Base-by-base conservation (phyloP, 202 grass and related monocot species). In the Hordeum pubiflorum region DNA sequence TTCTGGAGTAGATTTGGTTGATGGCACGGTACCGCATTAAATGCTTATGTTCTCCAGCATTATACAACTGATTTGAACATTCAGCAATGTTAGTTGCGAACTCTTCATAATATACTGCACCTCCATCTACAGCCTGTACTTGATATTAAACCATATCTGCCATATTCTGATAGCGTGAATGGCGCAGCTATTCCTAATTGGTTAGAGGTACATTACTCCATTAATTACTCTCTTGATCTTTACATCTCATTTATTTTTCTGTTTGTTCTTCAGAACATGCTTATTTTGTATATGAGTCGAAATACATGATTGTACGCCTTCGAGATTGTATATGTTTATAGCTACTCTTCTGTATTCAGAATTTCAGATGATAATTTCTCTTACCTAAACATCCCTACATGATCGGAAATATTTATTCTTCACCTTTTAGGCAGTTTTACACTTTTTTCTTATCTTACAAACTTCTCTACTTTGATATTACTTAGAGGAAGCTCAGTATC, bases 1-100 rank as follows among this genome's bases (percentile, higher is more conserved):
- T 79, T 97, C 95, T 85, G 95, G 95, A 56, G 95, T 94, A 74
- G 92, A 97, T 91, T 89, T 97, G 86, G 95, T 93, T 84, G 95
- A 97, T 85, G 88, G 88, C 79, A 97, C 88, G 82, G 95, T 97
- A 91, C 60, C 27, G 34, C 38, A 38, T 64, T 66, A 40, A 66
- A 9, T 67, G 24, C 65, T 81, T 85, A 14, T 85, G 36, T 31
- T 20, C 55, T 67, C 40, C 69, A 60, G 22, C 37, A 81, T 84
- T 76, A 77, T 55, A 41, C 18, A 72, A 21, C 48, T 34, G 55
- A 40, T 56, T 73, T 43, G 62, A 71, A 31, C 63, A 81, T 89
- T 91, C 75, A 40, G 31, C 60, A 32, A 9, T 64, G 81, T 48
- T 63, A 75, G 15, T 83, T 50, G 37, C 80, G 60, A 87, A 84